A percentile compares a stretch with the other conserved stretches of the same genome.
These are phyloP conservation scores for Colletotrichum acutatum DNA, from an alignment of 2,329 filamentous ascomycete species.

Conservation along the genomic window DNA sequence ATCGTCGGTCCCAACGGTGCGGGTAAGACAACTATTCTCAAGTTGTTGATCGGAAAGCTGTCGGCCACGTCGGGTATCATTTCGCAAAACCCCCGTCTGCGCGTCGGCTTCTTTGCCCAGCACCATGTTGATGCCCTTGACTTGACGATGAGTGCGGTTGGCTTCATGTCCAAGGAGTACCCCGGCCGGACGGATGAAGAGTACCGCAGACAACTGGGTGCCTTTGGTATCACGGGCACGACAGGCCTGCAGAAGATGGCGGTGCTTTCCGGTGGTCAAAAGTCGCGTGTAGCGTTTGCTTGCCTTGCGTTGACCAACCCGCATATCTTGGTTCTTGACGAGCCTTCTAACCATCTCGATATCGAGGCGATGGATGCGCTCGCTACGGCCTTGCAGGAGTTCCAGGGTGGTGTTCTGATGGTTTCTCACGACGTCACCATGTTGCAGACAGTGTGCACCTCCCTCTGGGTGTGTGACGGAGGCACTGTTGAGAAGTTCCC, in stretches of 20 bases:
- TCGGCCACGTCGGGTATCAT: constrained; percentile 82
- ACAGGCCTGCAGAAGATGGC: constrained; percentile 97
- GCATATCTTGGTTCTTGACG: constrained; percentile 97
- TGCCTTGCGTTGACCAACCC: constrained; percentile 93
- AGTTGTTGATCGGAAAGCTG: constrained; percentile 92
- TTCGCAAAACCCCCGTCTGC: constrained; percentile 86
- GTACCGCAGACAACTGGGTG: constrained; percentile 93
- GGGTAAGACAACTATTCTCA: constrained; percentile 98
- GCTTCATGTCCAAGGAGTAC: constrained; percentile 94
- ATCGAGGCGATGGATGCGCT: constrained; percentile 99
- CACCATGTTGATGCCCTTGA: constrained; percentile 98
- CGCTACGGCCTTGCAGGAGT: constrained; percentile 82
- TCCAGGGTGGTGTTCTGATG: constrained; percentile 97
- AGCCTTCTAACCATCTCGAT: constrained; percentile 98
- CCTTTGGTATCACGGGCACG: constrained; percentile 90
- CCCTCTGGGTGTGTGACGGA: constrained; percentile 94
- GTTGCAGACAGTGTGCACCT: constrained; percentile 94
- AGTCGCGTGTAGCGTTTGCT: constrained; percentile 98
- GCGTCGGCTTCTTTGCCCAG: constrained; percentile 97
- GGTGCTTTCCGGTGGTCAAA: constrained; percentile 94
- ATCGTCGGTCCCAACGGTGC: constrained; percentile 99
- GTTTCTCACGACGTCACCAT: constrained; percentile 99
- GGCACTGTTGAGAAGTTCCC: constrained; percentile 96
- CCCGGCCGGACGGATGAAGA: constrained; percentile 95
- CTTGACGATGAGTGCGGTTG: constrained; percentile 86